Conservation (phyloP, 2,329 filamentous ascomycete species). For the Byssochlamys sp. region DNA sequence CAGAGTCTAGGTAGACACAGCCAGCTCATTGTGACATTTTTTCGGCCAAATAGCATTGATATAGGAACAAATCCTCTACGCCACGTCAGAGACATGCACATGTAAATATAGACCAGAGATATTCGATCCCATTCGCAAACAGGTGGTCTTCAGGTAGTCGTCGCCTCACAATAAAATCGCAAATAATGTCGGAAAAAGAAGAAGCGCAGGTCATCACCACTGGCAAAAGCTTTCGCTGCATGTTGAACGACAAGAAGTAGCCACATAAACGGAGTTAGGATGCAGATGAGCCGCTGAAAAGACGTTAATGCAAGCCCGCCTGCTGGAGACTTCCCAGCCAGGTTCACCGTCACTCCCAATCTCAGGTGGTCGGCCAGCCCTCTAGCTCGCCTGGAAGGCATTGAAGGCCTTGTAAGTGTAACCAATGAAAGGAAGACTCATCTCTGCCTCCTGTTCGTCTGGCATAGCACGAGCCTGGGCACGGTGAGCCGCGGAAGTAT, state of each 20-base stretch:
- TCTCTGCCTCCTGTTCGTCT: slow-evolving; percentile 75
- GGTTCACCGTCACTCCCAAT: slow-evolving; percentile 9
- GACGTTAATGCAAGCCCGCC: slow-evolving; percentile 25
- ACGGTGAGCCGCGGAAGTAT: slow-evolving; percentile 78
- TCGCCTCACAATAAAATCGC: slow-evolving; percentile 17
- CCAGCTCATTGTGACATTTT: background rate
- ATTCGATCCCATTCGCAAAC: slow-evolving; percentile 1
- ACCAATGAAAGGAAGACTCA: slow-evolving; percentile 90
- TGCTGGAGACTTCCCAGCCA: slow-evolving; percentile 16
- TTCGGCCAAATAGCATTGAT: background rate
- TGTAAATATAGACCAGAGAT: background rate
- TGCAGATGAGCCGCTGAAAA: slow-evolving; percentile 13
- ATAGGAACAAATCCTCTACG: background rate
- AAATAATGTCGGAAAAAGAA: slow-evolving; percentile 11
- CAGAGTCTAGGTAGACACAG: background rate
- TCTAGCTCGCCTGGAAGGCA: slow-evolving; percentile 44
- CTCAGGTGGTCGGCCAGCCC: slow-evolving; percentile 9
- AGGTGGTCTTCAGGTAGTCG: slow-evolving; percentile 10
- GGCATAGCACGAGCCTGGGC: slow-evolving; percentile 68
- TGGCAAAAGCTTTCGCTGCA: slow-evolving; percentile 23
- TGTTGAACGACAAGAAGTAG: slow-evolving; percentile 24
- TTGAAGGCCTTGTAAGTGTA: slow-evolving; percentile 98
- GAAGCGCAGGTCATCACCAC: slow-evolving; percentile 18
- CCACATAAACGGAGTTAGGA: slow-evolving; percentile 15
- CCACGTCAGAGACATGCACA: background rate